Conservation (phyloP, 1,284 basidiomycete genomes). For the Peniophora sp. region DNA sequence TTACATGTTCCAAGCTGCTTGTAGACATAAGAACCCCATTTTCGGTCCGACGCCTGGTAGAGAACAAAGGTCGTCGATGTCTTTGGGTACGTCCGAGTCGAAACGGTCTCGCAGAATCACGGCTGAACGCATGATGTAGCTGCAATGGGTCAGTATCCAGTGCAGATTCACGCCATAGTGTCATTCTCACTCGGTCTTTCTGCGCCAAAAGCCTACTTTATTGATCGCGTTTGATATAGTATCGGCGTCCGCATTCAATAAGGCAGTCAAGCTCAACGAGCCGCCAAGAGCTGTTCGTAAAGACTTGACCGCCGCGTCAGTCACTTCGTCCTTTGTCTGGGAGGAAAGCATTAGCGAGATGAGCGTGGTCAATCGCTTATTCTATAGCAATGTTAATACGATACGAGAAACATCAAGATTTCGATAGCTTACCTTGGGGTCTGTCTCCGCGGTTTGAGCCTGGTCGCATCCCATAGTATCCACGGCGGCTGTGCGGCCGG, state of each 20-base stretch:
- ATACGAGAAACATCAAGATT: background rate
- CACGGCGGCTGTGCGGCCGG: slow-evolving; percentile 71
- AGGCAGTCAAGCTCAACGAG: slow-evolving; percentile 65
- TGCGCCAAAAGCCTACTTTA: slow-evolving; percentile 91
- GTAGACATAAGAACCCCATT: slow-evolving; percentile 84
- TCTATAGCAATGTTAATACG: slow-evolving; percentile 34
- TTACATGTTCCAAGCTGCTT: slow-evolving; percentile 80
- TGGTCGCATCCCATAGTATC: slow-evolving; percentile 87
- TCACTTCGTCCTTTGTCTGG: slow-evolving; percentile 92
- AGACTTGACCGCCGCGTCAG: slow-evolving; percentile 74
- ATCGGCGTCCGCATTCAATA: slow-evolving; percentile 59
- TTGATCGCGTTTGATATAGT: slow-evolving; percentile 69
- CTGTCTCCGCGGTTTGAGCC: slow-evolving; percentile 52
- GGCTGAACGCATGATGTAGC: slow-evolving; percentile 73
- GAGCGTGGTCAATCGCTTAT: slow-evolving; percentile 76
- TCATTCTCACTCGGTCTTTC: slow-evolving; percentile 70
- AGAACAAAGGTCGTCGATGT: slow-evolving; percentile 77
- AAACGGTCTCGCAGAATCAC: slow-evolving; percentile 62
- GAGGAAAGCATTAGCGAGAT: slow-evolving; percentile 94
- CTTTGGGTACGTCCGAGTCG: slow-evolving; percentile 78
- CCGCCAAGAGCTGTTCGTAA: slow-evolving; percentile 72
- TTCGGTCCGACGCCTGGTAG: slow-evolving; percentile 88
- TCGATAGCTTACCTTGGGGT: slow-evolving; percentile 73
- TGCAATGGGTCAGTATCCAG: slow-evolving; percentile 15
- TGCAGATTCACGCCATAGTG: background rate